Evolutionary conservation across 2,329 filamentous ascomycete species (phyloP).

Genomic region (Colletotrichum gigasporum): DNA sequence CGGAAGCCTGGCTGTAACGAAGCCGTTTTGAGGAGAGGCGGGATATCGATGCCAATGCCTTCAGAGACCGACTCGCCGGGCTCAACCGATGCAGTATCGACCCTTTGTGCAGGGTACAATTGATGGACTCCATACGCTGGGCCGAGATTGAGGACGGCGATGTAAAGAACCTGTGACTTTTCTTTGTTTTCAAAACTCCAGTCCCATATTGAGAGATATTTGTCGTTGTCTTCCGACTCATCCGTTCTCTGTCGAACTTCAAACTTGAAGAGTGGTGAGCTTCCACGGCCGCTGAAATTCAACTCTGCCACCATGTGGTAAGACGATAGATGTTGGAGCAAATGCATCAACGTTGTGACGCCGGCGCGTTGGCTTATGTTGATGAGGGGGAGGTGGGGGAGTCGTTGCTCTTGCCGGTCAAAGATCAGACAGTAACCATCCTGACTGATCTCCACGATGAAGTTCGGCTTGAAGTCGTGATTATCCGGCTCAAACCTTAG

Average conservation of each 20-base stretch:
- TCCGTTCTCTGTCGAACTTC: not conserved
- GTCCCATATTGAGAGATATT: not conserved
- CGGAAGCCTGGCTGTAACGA: not conserved
- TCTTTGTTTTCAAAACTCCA: not conserved
- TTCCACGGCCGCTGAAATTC: not conserved
- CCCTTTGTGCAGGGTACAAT: not conserved
- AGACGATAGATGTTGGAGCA: not conserved
- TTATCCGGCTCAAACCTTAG: not conserved
- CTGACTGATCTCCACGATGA: not conserved
- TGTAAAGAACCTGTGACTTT: not conserved
- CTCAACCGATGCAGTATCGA: not conserved
- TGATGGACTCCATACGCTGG: not conserved
- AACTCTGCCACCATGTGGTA: not conserved
- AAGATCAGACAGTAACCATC: not conserved
- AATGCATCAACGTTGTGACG: not conserved
- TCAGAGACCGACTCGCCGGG: not conserved
- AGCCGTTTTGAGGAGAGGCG: not conserved
- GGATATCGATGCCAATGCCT: not conserved
- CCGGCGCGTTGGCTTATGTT: not conserved
- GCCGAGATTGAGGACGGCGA: not conserved
- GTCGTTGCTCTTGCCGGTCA: not conserved
- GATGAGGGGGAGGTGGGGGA: not conserved
- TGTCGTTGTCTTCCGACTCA: not conserved
- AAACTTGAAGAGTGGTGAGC: not conserved
- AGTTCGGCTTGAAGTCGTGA: not conserved